phyloP scores from a whole-genome alignment of 805 yeast genomes.

The Kodamaea neixiangensis region DNA sequence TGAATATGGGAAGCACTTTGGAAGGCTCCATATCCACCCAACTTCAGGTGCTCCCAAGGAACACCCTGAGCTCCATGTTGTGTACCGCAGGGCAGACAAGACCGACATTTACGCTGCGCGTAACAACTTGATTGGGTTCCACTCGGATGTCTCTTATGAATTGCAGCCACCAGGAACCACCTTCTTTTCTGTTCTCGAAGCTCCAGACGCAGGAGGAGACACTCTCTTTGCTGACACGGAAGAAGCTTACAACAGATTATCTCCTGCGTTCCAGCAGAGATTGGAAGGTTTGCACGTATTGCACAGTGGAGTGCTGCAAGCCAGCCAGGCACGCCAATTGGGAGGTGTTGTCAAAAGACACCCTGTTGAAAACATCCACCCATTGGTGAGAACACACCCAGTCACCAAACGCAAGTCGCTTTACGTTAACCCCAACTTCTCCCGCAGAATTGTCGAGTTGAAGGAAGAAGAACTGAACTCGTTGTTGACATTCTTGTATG shows the following conservation, averaged over 20 bases:
- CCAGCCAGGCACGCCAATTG: constrained; percentile 22
- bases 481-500: constrained; percentile 34
- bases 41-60: constrained; percentile 40
- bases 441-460: constrained; percentile 38
- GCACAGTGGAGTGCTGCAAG: constrained; percentile 41
- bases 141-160: constrained; percentile 42
- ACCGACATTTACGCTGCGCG: constrained; percentile 19
- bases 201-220: constrained; percentile 38
- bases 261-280: constrained; percentile 37
- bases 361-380: constrained; percentile 40
- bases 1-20: constrained; percentile 37
- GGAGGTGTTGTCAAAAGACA: constrained; percentile 36
- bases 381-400: constrained; percentile 41
- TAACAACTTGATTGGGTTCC: constrained; percentile 34
- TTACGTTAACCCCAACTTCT: constrained; percentile 36
- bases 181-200: constrained; percentile 38
- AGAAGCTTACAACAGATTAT: constrained; percentile 41
- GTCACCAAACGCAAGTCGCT: constrained; percentile 39
- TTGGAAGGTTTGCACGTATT: constrained; percentile 37
- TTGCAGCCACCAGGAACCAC: constrained; percentile 44
- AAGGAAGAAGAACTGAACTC: constrained; percentile 39
- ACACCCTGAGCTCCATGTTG: constrained; percentile 31
- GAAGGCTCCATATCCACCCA: constrained; percentile 30
- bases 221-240: constrained; percentile 41
- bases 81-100: constrained; percentile 22